Conservation (phyloP, 805 yeast genomes). For the Metschnikowia orientalis region DNA sequence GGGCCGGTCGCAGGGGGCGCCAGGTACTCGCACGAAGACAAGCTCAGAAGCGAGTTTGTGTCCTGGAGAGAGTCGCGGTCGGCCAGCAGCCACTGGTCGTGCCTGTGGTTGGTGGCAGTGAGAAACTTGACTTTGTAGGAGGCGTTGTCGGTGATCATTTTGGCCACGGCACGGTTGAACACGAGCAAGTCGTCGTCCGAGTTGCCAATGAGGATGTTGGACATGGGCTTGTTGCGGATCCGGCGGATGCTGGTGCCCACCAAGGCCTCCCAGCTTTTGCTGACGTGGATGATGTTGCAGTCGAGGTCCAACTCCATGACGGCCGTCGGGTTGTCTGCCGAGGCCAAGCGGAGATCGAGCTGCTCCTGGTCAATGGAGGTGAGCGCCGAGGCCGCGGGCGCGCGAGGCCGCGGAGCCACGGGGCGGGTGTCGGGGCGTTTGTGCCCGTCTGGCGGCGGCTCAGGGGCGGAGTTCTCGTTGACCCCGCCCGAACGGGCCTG, state of each 20-base stretch:
- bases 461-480: not conserved
- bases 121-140: conserved; percentile 75
- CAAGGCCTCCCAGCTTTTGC: conserved; percentile 73
- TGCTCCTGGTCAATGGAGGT: conserved; percentile 36
- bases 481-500: too few species aligned
- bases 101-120: conserved; percentile 41
- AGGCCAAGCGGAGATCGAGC: conserved; percentile 56
- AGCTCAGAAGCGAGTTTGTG: not conserved
- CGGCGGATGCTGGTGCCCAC: conserved; percentile 63
- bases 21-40: not conserved
- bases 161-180: conserved; percentile 63
- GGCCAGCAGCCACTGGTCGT: too few species aligned
- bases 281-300: conserved; percentile 70
- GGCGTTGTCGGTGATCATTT: conserved; percentile 68
- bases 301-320: conserved; percentile 79
- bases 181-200: conserved; percentile 58
- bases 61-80: not conserved
- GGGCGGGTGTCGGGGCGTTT: not conserved
- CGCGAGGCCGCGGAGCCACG: not conserved
- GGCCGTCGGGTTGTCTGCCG: conserved; percentile 68
- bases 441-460: not conserved
- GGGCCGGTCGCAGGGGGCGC: too few species aligned
- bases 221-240: conserved; percentile 53
- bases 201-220: conserved; percentile 60
- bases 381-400: conserved; percentile 1